A percentile compares a stretch with the other conserved stretches of the same genome.
These are phyloP conservation scores for Glycyrrhiza uralensis DNA, from an alignment of 306 rosid species.

Conservation along the genomic window DNA sequence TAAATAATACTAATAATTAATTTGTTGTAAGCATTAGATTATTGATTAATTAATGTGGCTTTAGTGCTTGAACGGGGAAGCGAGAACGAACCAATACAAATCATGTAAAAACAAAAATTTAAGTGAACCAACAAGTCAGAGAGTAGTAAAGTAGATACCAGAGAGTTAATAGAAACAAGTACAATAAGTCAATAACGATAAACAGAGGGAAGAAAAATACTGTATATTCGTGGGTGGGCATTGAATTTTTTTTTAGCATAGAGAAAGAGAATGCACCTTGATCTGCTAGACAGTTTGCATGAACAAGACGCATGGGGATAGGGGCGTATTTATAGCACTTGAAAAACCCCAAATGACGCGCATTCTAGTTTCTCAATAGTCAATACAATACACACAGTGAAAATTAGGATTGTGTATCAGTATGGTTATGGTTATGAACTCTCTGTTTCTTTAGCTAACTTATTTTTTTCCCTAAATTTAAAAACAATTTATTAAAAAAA, in stretches of 20 bases:
- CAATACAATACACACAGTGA: neutral
- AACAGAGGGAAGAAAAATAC: neutral
- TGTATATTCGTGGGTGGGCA: too few relatives aligned
- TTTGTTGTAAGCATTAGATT: neutral
- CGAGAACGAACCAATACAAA: neutral
- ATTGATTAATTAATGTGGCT: neutral
- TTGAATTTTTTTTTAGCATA: constrained; percentile 1
- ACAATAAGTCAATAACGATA: constrained; percentile 16
- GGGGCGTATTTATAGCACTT: constrained; percentile 29
- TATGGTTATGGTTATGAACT: too few relatives aligned
- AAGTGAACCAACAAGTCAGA: constrained; percentile 25
- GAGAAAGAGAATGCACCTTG: constrained; percentile 5
- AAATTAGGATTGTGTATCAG: neutral
- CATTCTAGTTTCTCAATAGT: constrained; percentile 22
- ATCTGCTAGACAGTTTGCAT: constrained; percentile 20
- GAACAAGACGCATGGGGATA: constrained; percentile 15
- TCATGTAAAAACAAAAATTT: constrained; percentile 23
- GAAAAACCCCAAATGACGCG: constrained; percentile 29
- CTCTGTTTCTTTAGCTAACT: too few relatives aligned
- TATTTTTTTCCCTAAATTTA: neutral
- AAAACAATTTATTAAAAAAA: neutral
- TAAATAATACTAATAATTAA: neutral
- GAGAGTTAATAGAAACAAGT: constrained; percentile 7
- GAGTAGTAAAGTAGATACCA: neutral
- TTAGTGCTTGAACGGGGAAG: neutral